phyloP scores from a whole-genome alignment of 257 asterid species.

The Nicotiana benthamiana region DNA sequence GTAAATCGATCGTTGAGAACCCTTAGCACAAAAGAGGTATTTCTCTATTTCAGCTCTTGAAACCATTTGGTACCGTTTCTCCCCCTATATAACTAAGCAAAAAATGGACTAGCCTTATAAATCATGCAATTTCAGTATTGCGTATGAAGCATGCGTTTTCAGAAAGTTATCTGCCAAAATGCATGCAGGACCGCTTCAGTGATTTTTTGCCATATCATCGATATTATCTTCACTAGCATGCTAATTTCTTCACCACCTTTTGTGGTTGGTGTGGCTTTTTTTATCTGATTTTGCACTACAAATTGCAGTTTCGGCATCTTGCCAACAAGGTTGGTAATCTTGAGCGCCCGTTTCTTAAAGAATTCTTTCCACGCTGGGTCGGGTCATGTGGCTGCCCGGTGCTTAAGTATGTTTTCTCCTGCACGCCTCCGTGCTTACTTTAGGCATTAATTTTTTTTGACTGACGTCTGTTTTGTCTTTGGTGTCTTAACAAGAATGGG shows the following conservation, averaged over 20 bases:
- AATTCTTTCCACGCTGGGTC: constrained; percentile 99
- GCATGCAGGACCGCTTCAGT: not conserved
- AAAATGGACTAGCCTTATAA: not conserved
- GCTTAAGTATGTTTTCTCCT: constrained; percentile 57
- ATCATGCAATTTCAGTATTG: not conserved
- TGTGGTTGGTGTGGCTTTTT: not conserved
- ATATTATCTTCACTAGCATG: not conserved
- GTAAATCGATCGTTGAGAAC: constrained; percentile 62
- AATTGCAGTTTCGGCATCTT: constrained; percentile 86
- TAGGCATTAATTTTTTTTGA: constrained; percentile 12
- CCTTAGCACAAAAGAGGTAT: constrained; percentile 92
- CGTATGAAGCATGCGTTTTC: not conserved
- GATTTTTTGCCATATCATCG: not conserved
- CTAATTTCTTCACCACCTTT: not conserved
- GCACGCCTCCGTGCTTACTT: constrained; percentile 16
- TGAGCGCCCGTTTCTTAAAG: constrained; percentile 98
- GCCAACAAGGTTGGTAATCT: constrained; percentile 97
- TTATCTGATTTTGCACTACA: not conserved
- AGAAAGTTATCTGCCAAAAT: not conserved
- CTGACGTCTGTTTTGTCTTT: constrained; percentile 25
- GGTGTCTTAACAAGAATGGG: constrained; percentile 65
- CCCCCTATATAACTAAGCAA: not conserved
- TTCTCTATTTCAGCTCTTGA: not conserved
- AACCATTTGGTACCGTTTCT: not conserved
- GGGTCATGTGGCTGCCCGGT: constrained; percentile 98